phyloP scores from a whole-genome alignment of 2,329 filamentous ascomycete species.

The Aspergillus amoenus region DNA sequence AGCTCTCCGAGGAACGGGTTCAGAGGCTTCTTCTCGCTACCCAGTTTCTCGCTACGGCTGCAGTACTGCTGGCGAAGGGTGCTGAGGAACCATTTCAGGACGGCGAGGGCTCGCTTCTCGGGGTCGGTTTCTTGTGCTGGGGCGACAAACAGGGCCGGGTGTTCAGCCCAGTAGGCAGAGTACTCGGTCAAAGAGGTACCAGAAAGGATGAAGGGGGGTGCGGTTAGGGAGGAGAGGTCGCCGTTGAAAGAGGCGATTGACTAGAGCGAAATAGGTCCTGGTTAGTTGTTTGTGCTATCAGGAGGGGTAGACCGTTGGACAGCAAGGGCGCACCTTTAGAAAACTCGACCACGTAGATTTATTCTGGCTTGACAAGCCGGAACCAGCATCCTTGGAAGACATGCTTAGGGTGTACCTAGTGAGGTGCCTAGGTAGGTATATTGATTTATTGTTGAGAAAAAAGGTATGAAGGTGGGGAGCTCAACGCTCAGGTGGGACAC shows the following conservation, averaged over 20 bases:
- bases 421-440: background rate
- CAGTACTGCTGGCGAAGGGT: constrained; percentile 86
- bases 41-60: constrained; percentile 72
- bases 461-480: background rate
- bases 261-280: constrained; percentile 22
- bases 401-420: constrained; percentile 15
- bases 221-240: constrained; percentile 76
- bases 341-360: constrained; percentile 50
- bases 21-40: constrained; percentile 95
- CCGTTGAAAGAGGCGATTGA: constrained; percentile 81
- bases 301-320: background rate
- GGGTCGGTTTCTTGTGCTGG: constrained; percentile 77
- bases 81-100: constrained; percentile 95
- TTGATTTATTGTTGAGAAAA: background rate
- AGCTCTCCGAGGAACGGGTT: constrained; percentile 96
- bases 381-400: constrained; percentile 42
- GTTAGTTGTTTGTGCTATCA: constrained; percentile 3
- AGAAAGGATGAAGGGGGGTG: constrained; percentile 79
- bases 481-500: background rate
- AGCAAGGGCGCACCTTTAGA: constrained; percentile 40
- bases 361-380: constrained; percentile 41
- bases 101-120: constrained; percentile 76
- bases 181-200: constrained; percentile 77
- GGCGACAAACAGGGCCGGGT: constrained; percentile 75
- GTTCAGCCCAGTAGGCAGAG: constrained; percentile 79